These are phyloP conservation scores for Fusarium sulawesiense DNA, from an alignment of 2,329 filamentous ascomycete genomes.

Conservation along the genomic window DNA sequence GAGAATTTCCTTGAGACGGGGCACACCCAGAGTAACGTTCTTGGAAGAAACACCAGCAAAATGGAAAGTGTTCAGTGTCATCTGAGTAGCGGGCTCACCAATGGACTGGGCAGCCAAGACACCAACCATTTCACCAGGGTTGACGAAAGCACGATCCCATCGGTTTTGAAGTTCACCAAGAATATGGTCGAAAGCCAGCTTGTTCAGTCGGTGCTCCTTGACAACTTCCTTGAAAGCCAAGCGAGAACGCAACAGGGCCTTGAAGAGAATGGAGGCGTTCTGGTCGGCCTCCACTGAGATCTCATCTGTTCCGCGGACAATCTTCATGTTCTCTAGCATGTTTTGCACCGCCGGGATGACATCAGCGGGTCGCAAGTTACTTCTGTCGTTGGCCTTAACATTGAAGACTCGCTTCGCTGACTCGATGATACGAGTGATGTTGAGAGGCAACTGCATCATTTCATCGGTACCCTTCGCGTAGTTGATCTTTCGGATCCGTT, in stretches of 20 bases:
- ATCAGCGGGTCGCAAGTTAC: conserved; percentile 88
- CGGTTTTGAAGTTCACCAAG: conserved; percentile 90
- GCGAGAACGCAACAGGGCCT: conserved; percentile 87
- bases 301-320: conserved; percentile 85
- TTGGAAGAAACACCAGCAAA: conserved; percentile 99
- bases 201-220: conserved; percentile 85
- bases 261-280: conserved; percentile 91
- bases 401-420: conserved; percentile 91
- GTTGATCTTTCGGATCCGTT: conserved; percentile 77
- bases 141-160: conserved; percentile 86
- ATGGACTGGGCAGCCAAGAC: conserved; percentile 98
- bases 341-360: conserved; percentile 83
- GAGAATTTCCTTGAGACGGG: conserved; percentile 98
- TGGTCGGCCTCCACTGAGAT: conserved; percentile 88
- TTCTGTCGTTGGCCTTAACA: conserved; percentile 85
- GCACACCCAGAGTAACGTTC: conserved; percentile 99
- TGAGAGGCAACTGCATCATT: conserved; percentile 90
- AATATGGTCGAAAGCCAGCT: conserved; percentile 91
- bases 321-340: conserved; percentile 79
- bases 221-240: conserved; percentile 94
- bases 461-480: conserved; percentile 79
- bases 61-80: conserved; percentile 99
- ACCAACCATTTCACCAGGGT: conserved; percentile 98
- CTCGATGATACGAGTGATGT: conserved; percentile 90
- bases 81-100: conserved; percentile 97